Evolutionary conservation across 306 rosid species (phyloP).

Genomic region (Acmispon strigosus): DNA sequence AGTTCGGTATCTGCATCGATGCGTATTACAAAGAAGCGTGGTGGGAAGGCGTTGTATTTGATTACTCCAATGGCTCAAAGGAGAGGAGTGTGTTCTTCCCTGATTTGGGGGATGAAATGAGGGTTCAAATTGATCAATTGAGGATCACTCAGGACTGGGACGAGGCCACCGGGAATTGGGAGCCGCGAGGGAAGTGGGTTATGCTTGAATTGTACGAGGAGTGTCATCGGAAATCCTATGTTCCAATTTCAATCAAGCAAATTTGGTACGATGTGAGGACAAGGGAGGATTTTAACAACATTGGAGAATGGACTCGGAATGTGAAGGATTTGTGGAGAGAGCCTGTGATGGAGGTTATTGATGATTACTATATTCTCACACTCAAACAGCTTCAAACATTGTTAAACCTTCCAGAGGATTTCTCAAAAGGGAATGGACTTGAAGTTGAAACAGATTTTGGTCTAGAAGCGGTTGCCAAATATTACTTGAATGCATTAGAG

Average conservation of each 20-base stretch:
- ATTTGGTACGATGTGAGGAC: slow-evolving; percentile 70
- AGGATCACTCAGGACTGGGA: slow-evolving; percentile 75
- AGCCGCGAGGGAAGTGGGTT: slow-evolving; percentile 60
- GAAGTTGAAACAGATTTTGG: slow-evolving; percentile 25
- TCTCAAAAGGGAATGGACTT: not conserved
- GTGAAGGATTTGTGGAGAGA: slow-evolving; percentile 59
- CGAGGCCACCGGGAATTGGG: slow-evolving; percentile 54
- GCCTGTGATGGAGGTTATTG: slow-evolving; percentile 43
- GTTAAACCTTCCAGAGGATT: slow-evolving; percentile 25
- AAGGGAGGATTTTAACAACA: slow-evolving; percentile 33
- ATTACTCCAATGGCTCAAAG: slow-evolving; percentile 39
- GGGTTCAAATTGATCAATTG: slow-evolving; percentile 21
- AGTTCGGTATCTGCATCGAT: slow-evolving; percentile 69
- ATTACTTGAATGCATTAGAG: slow-evolving; percentile 14
- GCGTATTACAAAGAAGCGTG: slow-evolving; percentile 60
- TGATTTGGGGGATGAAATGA: slow-evolving; percentile 76
- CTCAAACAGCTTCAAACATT: slow-evolving; percentile 18
- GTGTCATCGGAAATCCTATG: slow-evolving; percentile 29
- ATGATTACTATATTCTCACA: slow-evolving; percentile 38
- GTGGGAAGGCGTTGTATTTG: slow-evolving; percentile 96
- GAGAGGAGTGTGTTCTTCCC: slow-evolving; percentile 71
- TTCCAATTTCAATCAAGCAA: slow-evolving; percentile 65
- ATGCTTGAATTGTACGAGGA: slow-evolving; percentile 70
- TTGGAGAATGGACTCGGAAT: slow-evolving; percentile 62
- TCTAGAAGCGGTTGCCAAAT: slow-evolving; percentile 44